These are phyloP conservation scores for Pachyrhizus erosus DNA, from an alignment of 306 rosid species.

Conservation along the genomic window DNA sequence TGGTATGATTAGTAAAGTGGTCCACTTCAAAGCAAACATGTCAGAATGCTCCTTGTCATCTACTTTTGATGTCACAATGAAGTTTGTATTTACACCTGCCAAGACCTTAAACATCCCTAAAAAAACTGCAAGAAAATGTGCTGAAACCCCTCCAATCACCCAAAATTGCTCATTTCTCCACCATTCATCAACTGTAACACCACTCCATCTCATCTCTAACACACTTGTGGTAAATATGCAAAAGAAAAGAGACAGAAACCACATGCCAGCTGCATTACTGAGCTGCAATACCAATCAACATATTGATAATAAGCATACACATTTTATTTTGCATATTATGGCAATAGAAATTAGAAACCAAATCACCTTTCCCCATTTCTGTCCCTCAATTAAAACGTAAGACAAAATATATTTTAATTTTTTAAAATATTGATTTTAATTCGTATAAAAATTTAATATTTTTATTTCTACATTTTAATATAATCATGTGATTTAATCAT, in stretches of 20 bases:
- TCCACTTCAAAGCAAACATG: slow-evolving; percentile 59
- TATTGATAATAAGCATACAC: not conserved
- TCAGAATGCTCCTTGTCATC: slow-evolving; percentile 38
- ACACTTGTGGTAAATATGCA: slow-evolving; percentile 63
- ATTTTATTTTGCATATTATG: not conserved
- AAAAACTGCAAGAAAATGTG: slow-evolving; percentile 67
- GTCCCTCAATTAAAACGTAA: not conserved
- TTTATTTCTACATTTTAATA: too few species aligned
- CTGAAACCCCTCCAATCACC: slow-evolving; percentile 78
- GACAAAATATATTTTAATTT: too few species aligned
- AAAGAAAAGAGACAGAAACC: slow-evolving; percentile 74
- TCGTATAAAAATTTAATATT: too few species aligned
- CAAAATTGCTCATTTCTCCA: slow-evolving; percentile 88
- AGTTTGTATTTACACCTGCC: slow-evolving; percentile 65
- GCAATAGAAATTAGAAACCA: not conserved
- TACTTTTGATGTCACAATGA: slow-evolving; percentile 58
- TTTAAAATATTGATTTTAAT: too few species aligned
- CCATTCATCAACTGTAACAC: slow-evolving; percentile 72
- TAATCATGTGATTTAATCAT: too few species aligned
- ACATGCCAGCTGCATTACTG: slow-evolving; percentile 59
- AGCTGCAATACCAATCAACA: slow-evolving; percentile 55
- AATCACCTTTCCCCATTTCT: not conserved
- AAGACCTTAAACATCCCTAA: slow-evolving; percentile 66
- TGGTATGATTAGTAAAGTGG: slow-evolving; percentile 72
- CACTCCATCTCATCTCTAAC: slow-evolving; percentile 83